Evolutionary conservation across 768 basidiomycete genomes (phyloP), one percentile per base, ranked within the genome.

Genomic region (Agrocybe praecox): DNA sequence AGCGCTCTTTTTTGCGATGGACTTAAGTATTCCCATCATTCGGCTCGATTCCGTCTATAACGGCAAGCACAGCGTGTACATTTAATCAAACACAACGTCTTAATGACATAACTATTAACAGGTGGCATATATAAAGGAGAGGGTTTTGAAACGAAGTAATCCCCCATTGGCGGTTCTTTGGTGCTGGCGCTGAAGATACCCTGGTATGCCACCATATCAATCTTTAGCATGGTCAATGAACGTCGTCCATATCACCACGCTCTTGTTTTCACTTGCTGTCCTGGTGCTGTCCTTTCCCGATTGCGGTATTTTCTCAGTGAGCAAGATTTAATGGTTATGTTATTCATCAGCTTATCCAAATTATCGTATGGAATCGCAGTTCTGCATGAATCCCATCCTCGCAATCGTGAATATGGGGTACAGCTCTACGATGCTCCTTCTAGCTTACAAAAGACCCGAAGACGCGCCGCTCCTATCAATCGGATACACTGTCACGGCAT

Each of bases 261-360:
- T 69, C 22, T 50, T 67, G 50, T 1, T 65, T 36, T 62, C 66
- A 33, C 36, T 67, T 6, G 12, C 58, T 2, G 59, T 68, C 12
- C 58, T 67, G 12, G 32, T 56, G 23, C 45, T 67, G 24, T 60
- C 66, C 19, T 51, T 60, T 32, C 57, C 53, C 33, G 66, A 68
- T 51, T 58, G 54, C 34, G 68, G 65, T 29, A 57, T 65, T n/a
- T 55, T 66, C 10, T 69, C 70, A 45, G 69, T 69, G 32, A 63
- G 67, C 33, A 12, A 44, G 17, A 33, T 48, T 14, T 19, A n/a
- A 36, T 9, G 6, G 11, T n/a, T 23, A 17, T 52, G 15, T 29
- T 24, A 42, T n/a, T 19, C 11, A 23, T n/a, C 14, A 26, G 43
- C 26, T 43, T 12, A 6, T 24, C 45, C 6, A 26, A 15, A 6